A percentile compares a stretch with the other conserved stretches of the same genome.
These are phyloP conservation scores for Eimeria brunetti DNA, from an alignment of 169 alveolate genomes.

Conservation along the genomic window DNA sequence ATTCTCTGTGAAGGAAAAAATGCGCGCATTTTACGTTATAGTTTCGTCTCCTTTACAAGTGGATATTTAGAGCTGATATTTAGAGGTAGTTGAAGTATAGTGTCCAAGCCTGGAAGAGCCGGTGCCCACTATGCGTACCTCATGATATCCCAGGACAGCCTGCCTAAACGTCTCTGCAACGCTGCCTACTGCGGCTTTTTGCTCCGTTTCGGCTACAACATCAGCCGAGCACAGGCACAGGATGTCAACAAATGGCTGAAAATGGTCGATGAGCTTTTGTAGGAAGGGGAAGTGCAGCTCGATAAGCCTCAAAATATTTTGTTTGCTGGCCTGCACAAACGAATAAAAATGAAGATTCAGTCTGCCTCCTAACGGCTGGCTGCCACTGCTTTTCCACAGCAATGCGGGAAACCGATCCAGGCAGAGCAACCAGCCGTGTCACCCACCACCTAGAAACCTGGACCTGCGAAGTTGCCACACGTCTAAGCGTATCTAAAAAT, in stretches of 20 bases:
- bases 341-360: neutral
- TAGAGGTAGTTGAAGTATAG: neutral
- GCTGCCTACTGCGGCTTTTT: constrained; percentile 34
- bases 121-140: neutral
- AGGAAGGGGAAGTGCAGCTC: constrained; percentile 35
- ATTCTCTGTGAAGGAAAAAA: constrained; percentile 80
- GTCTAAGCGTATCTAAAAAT: neutral
- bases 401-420: neutral
- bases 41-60: neutral
- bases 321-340: constrained; percentile 29
- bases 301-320: constrained; percentile 44
- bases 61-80: neutral
- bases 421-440: neutral
- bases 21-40: neutral
- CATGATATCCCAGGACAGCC: constrained; percentile 26
- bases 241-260: constrained; percentile 46
- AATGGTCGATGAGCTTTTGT: constrained; percentile 28
- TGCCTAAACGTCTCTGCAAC: constrained; percentile 63
- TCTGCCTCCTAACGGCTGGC: neutral
- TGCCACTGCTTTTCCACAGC: neutral
- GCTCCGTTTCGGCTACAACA: constrained; percentile 66
- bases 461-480: neutral
- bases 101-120: neutral
- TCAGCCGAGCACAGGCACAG: constrained; percentile 55
- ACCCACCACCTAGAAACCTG: neutral